Evolutionary conservation across 805 yeast genomes (phyloP), one percentile per base, ranked within the genome.

Genomic region (Candida wancherniae): DNA sequence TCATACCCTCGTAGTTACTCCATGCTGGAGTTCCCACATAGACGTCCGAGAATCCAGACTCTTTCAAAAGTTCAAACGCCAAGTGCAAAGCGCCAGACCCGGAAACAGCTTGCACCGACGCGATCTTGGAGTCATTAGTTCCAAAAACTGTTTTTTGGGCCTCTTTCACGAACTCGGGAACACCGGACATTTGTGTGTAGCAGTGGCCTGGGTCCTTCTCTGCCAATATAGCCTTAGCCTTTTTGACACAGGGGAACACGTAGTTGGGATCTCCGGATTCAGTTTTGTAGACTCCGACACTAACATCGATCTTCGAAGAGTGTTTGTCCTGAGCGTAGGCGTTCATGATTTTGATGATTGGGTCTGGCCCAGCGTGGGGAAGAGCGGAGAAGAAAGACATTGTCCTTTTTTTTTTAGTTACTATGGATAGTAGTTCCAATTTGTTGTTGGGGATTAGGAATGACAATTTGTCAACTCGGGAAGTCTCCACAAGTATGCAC

Each of bases 221-320:
- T 23, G 42, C 40, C 25, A 66, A 51, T 12, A 39, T 38, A 23
- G 50, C 40, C 40, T 67, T 65, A 28, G 71, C 69, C 29, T 45
- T 41, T 15, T 46, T 40, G 16, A 67, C 66, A 19, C 61, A 46
- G 10, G 70, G 70, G 39, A 65, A 62, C 7, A 57, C 48, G 43
- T 53, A 61, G 41, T 45, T 26, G 5, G 48, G 44, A 19, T 48
- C 46, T 2, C 69, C 69, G 11, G 49, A 47, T 30, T 58, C 68
- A 19, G 61, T 57, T 33, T 64, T 64, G 49, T 65, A 67, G n/a
- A 67, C 71, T 9, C 73, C 73, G 18, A 67, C 65, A 19, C 64
- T 51, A 13, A 66, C 62, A 37, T 67, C 71, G 17, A 66, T 52
- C 41, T 65, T 64, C 19, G 47, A 24, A 10, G 64, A 58, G 28